Base-by-base conservation (phyloP, 768 basidiomycete species). In the Multifurca ochricompacta region DNA sequence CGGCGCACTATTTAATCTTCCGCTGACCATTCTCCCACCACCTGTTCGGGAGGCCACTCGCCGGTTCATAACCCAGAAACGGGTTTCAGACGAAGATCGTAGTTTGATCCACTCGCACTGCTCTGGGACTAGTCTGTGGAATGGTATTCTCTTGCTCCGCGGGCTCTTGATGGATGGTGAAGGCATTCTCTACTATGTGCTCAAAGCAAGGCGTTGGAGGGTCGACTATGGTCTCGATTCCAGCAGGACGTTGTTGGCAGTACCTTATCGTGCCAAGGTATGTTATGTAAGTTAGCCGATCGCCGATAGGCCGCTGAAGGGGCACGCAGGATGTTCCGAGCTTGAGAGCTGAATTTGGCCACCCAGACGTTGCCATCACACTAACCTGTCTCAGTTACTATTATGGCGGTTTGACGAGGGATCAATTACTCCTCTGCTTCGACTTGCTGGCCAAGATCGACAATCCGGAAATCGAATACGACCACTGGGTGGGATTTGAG, bases 331-430 rank as follows among this genome's bases (percentile, higher is more conserved):
- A 80, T 43, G 65, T 71, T 6, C 79, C 79, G 0, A 66, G 73
- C 9, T 57, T 65, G 8, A 65, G 71, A 27, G 71, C 77, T 34
- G 76, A 79, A 44, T 79, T 79, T 48, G 75, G 75, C 1, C 78
- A 80, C 59, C 78, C 77, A 0, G 79, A 80, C 27, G 67, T 78
- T 7, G 68, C 70, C 1, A 64, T 79, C 43, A 50, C 65, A 13
- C 63, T 79, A 44, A 79, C 78, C 0, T 78, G 72, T 50, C 62
- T 79, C 30, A 68, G 68, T 1, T 78, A 79, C 48, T 78, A 79
- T 48, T 79, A 79, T 40, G 62, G 63, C 2, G 77, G 78, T 7
- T 66, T 80, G 5, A 66, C 63, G 2, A 53, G 67, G 8, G 50
- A 66, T 2, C 75, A 80, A 45, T 52, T 80, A 5, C 61, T 58